Evolutionary conservation across 805 yeast species (phyloP), one percentile per base, ranked within the genome.

Genomic region (Wickerhamomyces chambardii): DNA sequence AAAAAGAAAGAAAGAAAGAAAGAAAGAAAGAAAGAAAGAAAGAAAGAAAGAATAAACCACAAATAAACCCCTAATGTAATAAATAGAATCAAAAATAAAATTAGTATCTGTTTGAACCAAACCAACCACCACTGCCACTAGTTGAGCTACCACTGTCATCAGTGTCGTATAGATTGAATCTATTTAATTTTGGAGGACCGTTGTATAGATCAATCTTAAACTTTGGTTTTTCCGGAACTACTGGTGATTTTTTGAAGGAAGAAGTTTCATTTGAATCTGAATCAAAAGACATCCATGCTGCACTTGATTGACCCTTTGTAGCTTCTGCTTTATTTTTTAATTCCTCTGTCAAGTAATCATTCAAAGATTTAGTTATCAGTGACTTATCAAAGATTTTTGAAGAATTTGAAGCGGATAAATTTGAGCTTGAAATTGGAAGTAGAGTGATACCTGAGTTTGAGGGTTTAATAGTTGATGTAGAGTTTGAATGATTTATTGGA

Each of bases 201-300:
- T 48, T 54, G 32, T 50, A 51, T 16, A 51, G 34, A 18, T 51
- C 53, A 34, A 51, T 50, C 40, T 45, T 51, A 37, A 42, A 50
- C 31, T 41, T 43, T 19, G 8, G 22, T 19, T 19, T 19, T 6
- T 6, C 8, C 22, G 8, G 8, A 8, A 6, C 8, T 19, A 19
- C 8, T 19, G 6, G 8, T 19, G 6, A 19, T 19, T 6, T 19
- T 19, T 19, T 19, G 22, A 19, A 19, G 9, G 9, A 19, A n/a
- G 24, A 10, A 21, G 10, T 10, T 21, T 7, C 7, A 8, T 21
- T 24, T 24, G 27, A 4, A 24, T 14, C 6, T 24, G 27, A 24
- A 14, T 9, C 12, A 24, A 12, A 5, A 12, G n/a, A n/a, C n/a
- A n/a, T n/a, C n/a, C 5, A 24, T 6, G 26, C 12, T 11, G 26